Evolutionary conservation across 768 basidiomycete genomes (phyloP), one percentile per base, ranked within the genome.

Genomic region (Serendipita sp.): DNA sequence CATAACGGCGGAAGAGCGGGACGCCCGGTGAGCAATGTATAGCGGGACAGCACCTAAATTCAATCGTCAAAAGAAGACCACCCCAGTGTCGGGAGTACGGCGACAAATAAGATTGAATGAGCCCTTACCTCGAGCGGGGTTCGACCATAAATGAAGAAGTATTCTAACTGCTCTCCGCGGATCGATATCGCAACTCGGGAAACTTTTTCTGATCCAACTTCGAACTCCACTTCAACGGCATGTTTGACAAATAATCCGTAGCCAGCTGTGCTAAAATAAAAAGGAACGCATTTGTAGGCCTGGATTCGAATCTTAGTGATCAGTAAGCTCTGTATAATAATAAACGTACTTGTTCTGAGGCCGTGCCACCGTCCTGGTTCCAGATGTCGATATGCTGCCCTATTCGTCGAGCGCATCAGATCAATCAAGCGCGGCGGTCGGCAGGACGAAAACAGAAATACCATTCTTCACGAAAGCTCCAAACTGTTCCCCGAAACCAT

Each of bases 171-270:
- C 64, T 78, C 82, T 22, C 80, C 84, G 9, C 80, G 80, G 42
- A 86, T 80, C 58, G 81, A 82, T 31, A 82, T 74, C 1, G 84
- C 85, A 3, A 84, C 82, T 48, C 84, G 75, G 70, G 75, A 75
- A 67, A 83, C 81, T 63, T 74, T 72, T 61, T 65, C 68, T 61
- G 62, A 63, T 13, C 69, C 67, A 3, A 87, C 80, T 68, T 88
- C 86, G 42, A 87, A 78, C 68, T 87, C 61, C n/a, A 88, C 78
- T 63, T 72, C 75, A 80, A 85, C 58, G 72, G 84, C 78, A 66
- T 86, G 80, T 71, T 87, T 85, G 69, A 89, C 81, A 69, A 88
- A 88, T 14, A 88, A 78, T 34, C 85, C 87, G 65, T 88, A 88
- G 63, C 82, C 81, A 51, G 81, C 75, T 69, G 83, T 84, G 16